Conservation (phyloP, 2,329 filamentous ascomycete genomes). For the Botrytis paeoniae region DNA sequence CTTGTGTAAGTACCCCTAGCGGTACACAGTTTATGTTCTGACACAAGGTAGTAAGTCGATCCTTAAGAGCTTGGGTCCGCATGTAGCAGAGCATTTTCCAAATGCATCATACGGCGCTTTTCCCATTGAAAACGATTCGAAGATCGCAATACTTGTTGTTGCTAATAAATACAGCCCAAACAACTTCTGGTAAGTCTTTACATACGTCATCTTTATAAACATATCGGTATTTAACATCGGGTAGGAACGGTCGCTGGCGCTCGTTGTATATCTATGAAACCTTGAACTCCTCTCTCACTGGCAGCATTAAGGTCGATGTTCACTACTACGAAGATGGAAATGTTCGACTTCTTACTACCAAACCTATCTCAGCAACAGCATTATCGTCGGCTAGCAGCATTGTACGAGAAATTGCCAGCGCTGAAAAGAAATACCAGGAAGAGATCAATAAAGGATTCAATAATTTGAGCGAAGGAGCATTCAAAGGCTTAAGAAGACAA, state of each 20-base stretch:
- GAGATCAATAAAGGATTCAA: constrained; percentile 90
- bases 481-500: constrained; percentile 89
- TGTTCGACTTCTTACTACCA: constrained; percentile 87
- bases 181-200: constrained; percentile 77
- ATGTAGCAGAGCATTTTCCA: constrained; percentile 86
- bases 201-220: background rate
- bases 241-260: constrained; percentile 93
- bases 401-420: constrained; percentile 70
- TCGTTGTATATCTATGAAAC: constrained; percentile 79
- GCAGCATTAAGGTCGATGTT: constrained; percentile 87
- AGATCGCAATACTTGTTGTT: constrained; percentile 78
- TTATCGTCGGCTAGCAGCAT: constrained; percentile 59
- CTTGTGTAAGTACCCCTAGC: constrained; percentile 62
- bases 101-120: constrained; percentile 79
- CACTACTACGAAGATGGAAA: constrained; percentile 99
- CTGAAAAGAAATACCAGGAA: constrained; percentile 93
- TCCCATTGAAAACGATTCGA: constrained; percentile 71
- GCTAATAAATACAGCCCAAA: constrained; percentile 97
- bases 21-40: background rate
- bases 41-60: constrained; percentile 67
- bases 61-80: constrained; percentile 69
- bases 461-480: constrained; percentile 85
- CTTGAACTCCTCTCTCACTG: constrained; percentile 65
- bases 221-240: constrained; percentile 14
- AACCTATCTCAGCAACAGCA: constrained; percentile 61